These are phyloP conservation scores for Monilinia vaccinii-corymbosi DNA, from an alignment of 2,329 filamentous ascomycete genomes.

Conservation along the genomic window DNA sequence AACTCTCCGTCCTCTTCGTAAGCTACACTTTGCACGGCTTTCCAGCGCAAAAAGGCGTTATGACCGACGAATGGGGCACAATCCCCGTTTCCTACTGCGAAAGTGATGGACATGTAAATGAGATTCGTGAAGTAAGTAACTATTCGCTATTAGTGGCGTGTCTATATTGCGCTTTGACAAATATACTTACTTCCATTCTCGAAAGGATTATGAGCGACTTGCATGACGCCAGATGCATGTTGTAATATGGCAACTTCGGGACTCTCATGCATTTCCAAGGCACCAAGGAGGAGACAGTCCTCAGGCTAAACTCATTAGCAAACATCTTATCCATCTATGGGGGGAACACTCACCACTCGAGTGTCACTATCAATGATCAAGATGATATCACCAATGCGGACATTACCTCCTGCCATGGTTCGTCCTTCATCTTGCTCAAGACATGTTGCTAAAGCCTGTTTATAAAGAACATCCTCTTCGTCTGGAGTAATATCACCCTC, in stretches of 20 bases:
- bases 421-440: constrained; percentile 40
- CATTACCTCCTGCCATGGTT: constrained; percentile 51
- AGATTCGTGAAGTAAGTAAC: constrained; percentile 75
- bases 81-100: constrained; percentile 61
- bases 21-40: constrained; percentile 49
- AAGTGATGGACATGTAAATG: constrained; percentile 65
- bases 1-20: constrained; percentile 42
- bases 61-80: constrained; percentile 60
- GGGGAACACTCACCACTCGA: constrained; percentile 33
- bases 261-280: constrained; percentile 60
- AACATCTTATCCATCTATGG: too few relatives aligned
- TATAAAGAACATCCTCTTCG: constrained; percentile 40
- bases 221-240: constrained; percentile 68
- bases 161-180: too few relatives aligned
- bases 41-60: constrained; percentile 67
- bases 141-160: constrained; percentile 3
- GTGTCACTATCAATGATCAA: constrained; percentile 63
- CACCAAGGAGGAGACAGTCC: constrained; percentile 31
- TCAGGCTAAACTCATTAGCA: constrained; percentile 9
- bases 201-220: constrained; percentile 62
- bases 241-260: constrained; percentile 65
- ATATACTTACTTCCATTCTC: constrained; percentile 47
- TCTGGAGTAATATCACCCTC: constrained; percentile 16
- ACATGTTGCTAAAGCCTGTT: constrained; percentile 39
- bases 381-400: constrained; percentile 54